Percentiles rank a stretch among this genome's conserved stretches.
These are phyloP conservation scores for Saccharomyces jurei DNA, from an alignment of 805 yeast species.

Conservation along the genomic window DNA sequence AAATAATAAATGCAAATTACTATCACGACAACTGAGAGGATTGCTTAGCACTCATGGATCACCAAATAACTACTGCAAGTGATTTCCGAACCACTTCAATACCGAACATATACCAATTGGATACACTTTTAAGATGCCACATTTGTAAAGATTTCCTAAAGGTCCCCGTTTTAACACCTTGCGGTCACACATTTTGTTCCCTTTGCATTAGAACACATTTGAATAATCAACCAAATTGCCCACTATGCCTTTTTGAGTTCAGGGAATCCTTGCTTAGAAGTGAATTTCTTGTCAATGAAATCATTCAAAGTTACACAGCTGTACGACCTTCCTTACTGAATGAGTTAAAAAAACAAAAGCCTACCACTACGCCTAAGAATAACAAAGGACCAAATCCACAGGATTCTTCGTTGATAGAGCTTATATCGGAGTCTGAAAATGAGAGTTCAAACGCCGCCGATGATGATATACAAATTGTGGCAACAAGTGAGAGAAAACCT, in stretches of 20 bases:
- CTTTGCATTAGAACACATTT: slow-evolving; percentile 71
- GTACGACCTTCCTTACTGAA: slow-evolving; percentile 35
- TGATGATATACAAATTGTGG: slow-evolving; percentile 27
- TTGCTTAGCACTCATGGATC: slow-evolving; percentile 7
- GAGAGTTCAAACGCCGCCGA: slow-evolving; percentile 18
- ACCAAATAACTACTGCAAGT: slow-evolving; percentile 48
- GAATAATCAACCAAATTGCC: slow-evolving; percentile 56
- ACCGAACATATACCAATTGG: slow-evolving; percentile 54
- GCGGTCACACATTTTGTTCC: slow-evolving; percentile 88
- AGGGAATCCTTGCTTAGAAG: slow-evolving; percentile 63
- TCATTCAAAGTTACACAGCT: slow-evolving; percentile 44
- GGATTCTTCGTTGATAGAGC: slow-evolving; percentile 20
- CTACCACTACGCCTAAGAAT: background rate
- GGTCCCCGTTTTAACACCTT: slow-evolving; percentile 76
- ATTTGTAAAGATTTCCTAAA: slow-evolving; percentile 76
- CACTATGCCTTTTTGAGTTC: slow-evolving; percentile 64
- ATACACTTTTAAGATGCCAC: slow-evolving; percentile 69
- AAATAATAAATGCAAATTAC: background rate
- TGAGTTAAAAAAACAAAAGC: background rate
- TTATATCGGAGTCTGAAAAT: slow-evolving; percentile 24
- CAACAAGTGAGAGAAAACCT: slow-evolving; percentile 19
- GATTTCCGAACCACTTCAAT: slow-evolving; percentile 55
- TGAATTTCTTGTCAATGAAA: slow-evolving; percentile 64
- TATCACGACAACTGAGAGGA: background rate
- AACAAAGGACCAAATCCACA: background rate